Percentiles rank a stretch among this genome's conserved stretches.
phyloP scores from a whole-genome alignment of 2,329 filamentous ascomycete species.

The Aspergillus intermedius region DNA sequence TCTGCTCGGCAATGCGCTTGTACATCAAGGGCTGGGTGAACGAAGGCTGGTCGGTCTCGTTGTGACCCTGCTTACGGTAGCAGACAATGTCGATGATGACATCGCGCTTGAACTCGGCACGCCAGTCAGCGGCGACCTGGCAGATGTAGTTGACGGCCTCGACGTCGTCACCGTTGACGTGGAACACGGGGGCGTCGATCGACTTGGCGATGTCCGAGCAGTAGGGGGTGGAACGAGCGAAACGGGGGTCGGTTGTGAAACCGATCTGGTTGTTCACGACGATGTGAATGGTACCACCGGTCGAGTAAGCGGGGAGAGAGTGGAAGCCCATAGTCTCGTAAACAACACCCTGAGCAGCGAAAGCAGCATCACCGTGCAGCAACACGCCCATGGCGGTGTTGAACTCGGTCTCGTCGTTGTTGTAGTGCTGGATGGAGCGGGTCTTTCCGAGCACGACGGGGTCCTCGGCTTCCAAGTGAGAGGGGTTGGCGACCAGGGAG shows the following conservation, averaged over 20 bases:
- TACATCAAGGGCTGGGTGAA: constrained; percentile 99
- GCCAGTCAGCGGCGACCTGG: constrained; percentile 95
- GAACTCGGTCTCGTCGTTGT: constrained; percentile 87
- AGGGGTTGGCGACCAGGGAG: constrained; percentile 95
- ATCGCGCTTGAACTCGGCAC: constrained; percentile 96
- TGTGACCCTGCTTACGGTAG: constrained; percentile 98
- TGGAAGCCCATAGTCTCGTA: constrained; percentile 99
- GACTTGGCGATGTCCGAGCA: constrained; percentile 99
- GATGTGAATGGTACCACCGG: constrained; percentile 92
- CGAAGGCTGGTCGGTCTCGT: constrained; percentile 97
- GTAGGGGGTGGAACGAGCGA: constrained; percentile 94
- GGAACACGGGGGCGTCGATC: constrained; percentile 96
- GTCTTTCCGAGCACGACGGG: constrained; percentile 97
- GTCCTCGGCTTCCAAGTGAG: constrained; percentile 95
- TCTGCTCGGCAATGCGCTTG: constrained; percentile 85
- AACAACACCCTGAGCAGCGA: constrained; percentile 92
- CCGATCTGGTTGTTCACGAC: constrained; percentile 99
- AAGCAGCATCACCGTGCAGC: constrained; percentile 93
- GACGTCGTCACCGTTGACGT: constrained; percentile 97
- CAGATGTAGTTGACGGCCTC: constrained; percentile 98
- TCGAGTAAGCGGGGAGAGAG: constrained; percentile 90
- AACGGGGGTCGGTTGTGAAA: constrained; percentile 97
- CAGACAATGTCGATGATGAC: constrained; percentile 97
- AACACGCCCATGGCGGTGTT: constrained; percentile 90
- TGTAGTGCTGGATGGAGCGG: constrained; percentile 96